These are phyloP conservation scores for Plasmodium gallinaceum DNA, from an alignment of 169 alveolate species.

Conservation along the genomic window DNA sequence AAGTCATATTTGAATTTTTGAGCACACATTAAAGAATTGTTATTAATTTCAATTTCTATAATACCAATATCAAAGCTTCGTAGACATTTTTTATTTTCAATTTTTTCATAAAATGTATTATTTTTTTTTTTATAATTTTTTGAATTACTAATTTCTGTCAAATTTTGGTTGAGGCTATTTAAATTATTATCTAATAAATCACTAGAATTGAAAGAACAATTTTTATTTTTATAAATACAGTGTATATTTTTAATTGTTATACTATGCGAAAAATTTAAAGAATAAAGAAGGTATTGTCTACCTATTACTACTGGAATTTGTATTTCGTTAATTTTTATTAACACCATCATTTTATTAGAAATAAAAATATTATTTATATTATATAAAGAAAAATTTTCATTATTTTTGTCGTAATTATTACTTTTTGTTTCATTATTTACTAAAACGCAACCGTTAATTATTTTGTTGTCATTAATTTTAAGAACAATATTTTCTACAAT, in stretches of 20 bases:
- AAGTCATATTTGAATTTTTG: slow-evolving; percentile 38
- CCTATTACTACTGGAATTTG: slow-evolving; percentile 71
- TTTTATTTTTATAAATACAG: slow-evolving; percentile 60
- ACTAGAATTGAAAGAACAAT: slow-evolving; percentile 2
- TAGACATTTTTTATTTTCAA: slow-evolving; percentile 48
- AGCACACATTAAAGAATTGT: slow-evolving; percentile 39
- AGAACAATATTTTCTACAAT: slow-evolving; percentile 50
- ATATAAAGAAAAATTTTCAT: not conserved
- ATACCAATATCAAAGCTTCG: slow-evolving; percentile 70
- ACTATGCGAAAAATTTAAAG: slow-evolving; percentile 58
- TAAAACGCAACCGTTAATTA: slow-evolving; percentile 41
- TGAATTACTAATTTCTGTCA: slow-evolving; percentile 27
- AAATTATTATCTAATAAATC: slow-evolving; percentile 5
- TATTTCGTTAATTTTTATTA: slow-evolving; percentile 69
- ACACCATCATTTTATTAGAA: slow-evolving; percentile 43
- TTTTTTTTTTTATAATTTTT: slow-evolving; percentile 39
- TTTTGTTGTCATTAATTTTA: slow-evolving; percentile 49
- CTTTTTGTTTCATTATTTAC: slow-evolving; percentile 1
- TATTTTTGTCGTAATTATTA: slow-evolving; percentile 7
- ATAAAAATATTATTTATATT: slow-evolving; percentile 13
- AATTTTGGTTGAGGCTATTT: slow-evolving; percentile 9
- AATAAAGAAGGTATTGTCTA: slow-evolving; percentile 52
- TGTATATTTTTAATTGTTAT: slow-evolving; percentile 53
- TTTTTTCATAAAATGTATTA: slow-evolving; percentile 40
- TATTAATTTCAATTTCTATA: slow-evolving; percentile 54